Evolutionary conservation across 495 filamentous ascomycete species (phyloP), one percentile per base, ranked within the genome.

Genomic region (Penicillium cataractarum): DNA sequence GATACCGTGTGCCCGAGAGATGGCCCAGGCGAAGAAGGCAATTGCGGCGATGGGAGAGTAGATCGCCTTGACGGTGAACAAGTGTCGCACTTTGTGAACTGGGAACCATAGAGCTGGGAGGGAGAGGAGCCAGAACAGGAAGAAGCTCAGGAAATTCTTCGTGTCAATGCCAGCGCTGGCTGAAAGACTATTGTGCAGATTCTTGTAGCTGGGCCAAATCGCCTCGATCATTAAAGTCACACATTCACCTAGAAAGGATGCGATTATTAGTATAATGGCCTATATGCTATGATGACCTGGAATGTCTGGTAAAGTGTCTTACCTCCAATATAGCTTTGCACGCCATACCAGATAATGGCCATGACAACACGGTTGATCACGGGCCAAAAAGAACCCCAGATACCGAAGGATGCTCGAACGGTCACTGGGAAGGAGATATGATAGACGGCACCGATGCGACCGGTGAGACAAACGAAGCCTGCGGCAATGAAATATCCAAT

Each of bases 21-120:
- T 85, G 10, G 91, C 84, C 93, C 93, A 97, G 64, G 93, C 92
- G 75, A 97, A 92, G 81, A 93, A 97, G 24, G 90, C 85, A 57
- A 97, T 82, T 44, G 90, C 93, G 27, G 92, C 92, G 42, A 84
- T 81, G 0, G 93, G 93, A 4, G 96, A 93, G 63, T 96, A 87
- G 70, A 86, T 90, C 6, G 92, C 84, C 78, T 97, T 97, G 69
- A 90, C 91, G 21, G 93, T 97, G 74, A 97, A 97, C 22, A 97
- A 80, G 75, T 97, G 93, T 55, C 93, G 79, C 35, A 85, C 77
- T 60, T 85, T 76, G 61, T 85, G 82, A 31, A 85, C 80, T 0
- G 82, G 82, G 65, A 85, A 83, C 89, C 92, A 97, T 53, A 97
- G 88, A 8, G 90, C 91, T 0, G 92, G 92, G n/a, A 96, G 76